phyloP scores from a whole-genome alignment of 306 rosid genomes.

The Rosa multiflora region DNA sequence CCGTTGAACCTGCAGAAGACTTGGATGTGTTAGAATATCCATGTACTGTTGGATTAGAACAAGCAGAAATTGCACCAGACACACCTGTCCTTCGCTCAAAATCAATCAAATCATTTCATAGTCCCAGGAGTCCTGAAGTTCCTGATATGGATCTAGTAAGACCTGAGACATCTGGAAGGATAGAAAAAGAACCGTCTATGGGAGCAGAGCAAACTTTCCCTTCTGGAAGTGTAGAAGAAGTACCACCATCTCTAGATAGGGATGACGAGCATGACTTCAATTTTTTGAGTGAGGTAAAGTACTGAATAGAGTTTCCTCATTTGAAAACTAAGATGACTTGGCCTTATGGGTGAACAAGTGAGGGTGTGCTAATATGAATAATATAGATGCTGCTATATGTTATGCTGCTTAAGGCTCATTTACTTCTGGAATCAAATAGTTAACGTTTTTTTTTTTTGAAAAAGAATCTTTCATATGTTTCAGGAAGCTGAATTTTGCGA shows the following conservation, averaged over 20 bases:
- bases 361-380: neutral
- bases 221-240: conserved; percentile 26
- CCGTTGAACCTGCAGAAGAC: conserved; percentile 8
- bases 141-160: conserved; percentile 23
- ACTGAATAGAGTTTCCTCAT: conserved; percentile 10
- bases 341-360: neutral
- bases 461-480: conserved; percentile 3
- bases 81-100: conserved; percentile 49
- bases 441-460: neutral
- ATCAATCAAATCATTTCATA: conserved; percentile 31
- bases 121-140: conserved; percentile 37
- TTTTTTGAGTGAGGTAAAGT: conserved; percentile 50
- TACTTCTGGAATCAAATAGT: neutral
- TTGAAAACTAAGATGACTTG: neutral
- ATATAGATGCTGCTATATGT: conserved; percentile 13
- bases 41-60: conserved; percentile 30
- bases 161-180: conserved; percentile 33
- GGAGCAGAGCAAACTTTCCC: conserved; percentile 14
- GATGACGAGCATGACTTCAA: conserved; percentile 37
- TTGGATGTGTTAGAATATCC: conserved; percentile 29
- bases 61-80: conserved; percentile 47
- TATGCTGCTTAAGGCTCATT: conserved; percentile 1
- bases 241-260: conserved; percentile 7
- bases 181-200: conserved; percentile 20
- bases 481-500: conserved; percentile 49